A percentile compares a stretch with the other conserved stretches of the same genome.
phyloP scores from a whole-genome alignment of 768 basidiomycete genomes.

The Lactifluus piperatus region DNA sequence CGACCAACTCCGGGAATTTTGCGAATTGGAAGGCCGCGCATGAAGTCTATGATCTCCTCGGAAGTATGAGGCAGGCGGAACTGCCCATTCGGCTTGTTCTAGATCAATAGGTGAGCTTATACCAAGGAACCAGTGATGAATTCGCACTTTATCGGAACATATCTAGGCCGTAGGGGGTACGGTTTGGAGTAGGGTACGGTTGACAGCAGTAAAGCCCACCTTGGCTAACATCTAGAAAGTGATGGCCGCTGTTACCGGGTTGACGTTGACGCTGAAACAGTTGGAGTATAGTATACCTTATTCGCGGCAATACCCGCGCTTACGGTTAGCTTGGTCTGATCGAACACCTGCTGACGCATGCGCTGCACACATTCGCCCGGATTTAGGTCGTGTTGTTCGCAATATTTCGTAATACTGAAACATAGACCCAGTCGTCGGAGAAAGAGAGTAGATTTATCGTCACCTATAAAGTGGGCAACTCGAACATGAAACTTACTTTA shows the following conservation, averaged over 20 bases:
- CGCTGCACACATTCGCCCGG: conserved; percentile 69
- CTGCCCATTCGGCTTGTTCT: conserved; percentile 96
- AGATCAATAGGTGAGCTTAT: background rate
- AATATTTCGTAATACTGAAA: conserved; percentile 74
- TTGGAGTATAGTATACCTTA: conserved; percentile 47
- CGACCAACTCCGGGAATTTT: conserved; percentile 87
- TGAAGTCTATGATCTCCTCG: conserved; percentile 60
- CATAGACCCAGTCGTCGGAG: background rate
- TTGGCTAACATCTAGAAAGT: conserved; percentile 77
- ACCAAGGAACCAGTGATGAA: background rate
- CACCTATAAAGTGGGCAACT: background rate
- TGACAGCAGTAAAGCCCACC: conserved; percentile 33
- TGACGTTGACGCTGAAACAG: conserved; percentile 13
- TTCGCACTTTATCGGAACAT: conserved; percentile 75
- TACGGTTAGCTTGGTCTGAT: conserved; percentile 79
- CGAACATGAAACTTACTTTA: conserved; percentile 53
- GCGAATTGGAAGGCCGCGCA: conserved; percentile 73
- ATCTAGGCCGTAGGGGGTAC: conserved; percentile 41
- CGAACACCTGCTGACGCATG: conserved; percentile 64
- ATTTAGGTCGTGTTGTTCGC: conserved; percentile 51
- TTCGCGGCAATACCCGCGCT: conserved; percentile 96
- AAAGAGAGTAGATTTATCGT: background rate
- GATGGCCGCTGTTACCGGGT: background rate
- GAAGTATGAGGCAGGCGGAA: conserved; percentile 64
- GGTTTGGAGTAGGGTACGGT: background rate